A percentile compares a stretch with the other conserved stretches of the same genome.
Conservation (phyloP, 2,329 filamentous ascomycete genomes). For the Kalaharituber pfeilii region DNA sequence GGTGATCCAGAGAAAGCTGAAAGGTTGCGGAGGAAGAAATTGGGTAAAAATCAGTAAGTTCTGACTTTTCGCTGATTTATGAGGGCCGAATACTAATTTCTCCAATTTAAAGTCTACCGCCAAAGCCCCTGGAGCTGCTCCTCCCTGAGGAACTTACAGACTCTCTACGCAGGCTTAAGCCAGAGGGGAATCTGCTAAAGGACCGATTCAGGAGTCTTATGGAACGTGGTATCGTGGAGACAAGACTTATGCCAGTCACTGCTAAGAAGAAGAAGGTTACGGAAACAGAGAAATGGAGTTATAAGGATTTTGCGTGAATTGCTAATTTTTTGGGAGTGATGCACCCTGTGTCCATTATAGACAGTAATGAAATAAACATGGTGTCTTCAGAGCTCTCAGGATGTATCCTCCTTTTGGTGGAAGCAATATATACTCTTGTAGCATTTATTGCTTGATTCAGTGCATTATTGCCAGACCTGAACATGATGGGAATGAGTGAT, state of each 20-base stretch:
- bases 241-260: conserved; percentile 59
- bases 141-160: conserved; percentile 70
- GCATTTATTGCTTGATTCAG: no score
- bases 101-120: conserved; percentile 18
- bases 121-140: conserved; percentile 49
- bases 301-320: conserved; percentile 63
- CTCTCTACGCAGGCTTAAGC: conserved; percentile 64
- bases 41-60: conserved; percentile 34
- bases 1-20: conserved; percentile 29
- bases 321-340: conserved; percentile 4
- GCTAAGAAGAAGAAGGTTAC: conserved; percentile 66
- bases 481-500: no score
- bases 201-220: conserved; percentile 83
- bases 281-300: conserved; percentile 86
- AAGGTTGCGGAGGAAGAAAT: conserved; percentile 26
- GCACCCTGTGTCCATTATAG: no score
- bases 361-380: no score
- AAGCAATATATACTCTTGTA: no score
- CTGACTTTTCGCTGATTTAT: neutral
- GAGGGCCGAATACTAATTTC: conserved; percentile 7
- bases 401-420: no score
- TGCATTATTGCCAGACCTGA: no score
- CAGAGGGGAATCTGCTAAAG: conserved; percentile 86
- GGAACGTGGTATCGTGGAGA: conserved; percentile 76
- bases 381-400: no score